Evolutionary conservation across 805 yeast genomes (phyloP).

Genomic region (Teunomyces aglyptinius): DNA sequence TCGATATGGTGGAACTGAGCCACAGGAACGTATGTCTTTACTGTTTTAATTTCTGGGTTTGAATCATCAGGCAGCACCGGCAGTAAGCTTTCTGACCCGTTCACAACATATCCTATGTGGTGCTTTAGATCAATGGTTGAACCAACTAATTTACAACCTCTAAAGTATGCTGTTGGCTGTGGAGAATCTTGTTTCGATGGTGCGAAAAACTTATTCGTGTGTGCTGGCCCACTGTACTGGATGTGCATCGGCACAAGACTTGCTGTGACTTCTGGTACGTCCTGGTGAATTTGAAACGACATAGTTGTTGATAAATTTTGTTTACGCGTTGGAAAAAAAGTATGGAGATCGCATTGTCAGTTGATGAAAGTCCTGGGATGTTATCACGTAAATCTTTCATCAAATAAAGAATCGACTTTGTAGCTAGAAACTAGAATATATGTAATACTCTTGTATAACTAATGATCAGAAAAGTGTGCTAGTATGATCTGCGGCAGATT

Average conservation of each 20-base stretch:
- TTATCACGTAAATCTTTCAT: too few species aligned
- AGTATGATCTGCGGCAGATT: too few species aligned
- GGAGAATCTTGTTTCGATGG: slow-evolving; percentile 21
- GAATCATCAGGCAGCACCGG: slow-evolving; percentile 7
- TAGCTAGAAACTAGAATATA: too few species aligned
- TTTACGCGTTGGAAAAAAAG: not conserved
- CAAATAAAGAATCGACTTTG: too few species aligned
- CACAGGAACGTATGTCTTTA: slow-evolving; percentile 16
- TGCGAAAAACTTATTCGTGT: slow-evolving; percentile 30
- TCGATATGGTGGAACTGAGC: slow-evolving; percentile 24
- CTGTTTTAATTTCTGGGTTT: slow-evolving; percentile 15
- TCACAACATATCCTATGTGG: slow-evolving; percentile 26
- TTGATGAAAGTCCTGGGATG: too few species aligned
- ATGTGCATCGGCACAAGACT: slow-evolving; percentile 15
- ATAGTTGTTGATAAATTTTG: slow-evolving; percentile 4
- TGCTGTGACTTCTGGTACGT: slow-evolving; percentile 9
- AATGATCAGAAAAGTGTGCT: too few species aligned
- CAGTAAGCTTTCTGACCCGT: slow-evolving; percentile 15
- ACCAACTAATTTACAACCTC: slow-evolving; percentile 37
- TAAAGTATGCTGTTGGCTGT: slow-evolving; percentile 28
- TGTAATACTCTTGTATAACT: too few species aligned
- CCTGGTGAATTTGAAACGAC: slow-evolving; percentile 6
- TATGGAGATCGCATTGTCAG: too few species aligned
- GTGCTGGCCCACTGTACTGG: slow-evolving; percentile 27
- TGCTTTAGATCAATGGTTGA: slow-evolving; percentile 13